Base-by-base conservation (phyloP, 495 filamentous ascomycete genomes). In the Penicillium salamii region DNA sequence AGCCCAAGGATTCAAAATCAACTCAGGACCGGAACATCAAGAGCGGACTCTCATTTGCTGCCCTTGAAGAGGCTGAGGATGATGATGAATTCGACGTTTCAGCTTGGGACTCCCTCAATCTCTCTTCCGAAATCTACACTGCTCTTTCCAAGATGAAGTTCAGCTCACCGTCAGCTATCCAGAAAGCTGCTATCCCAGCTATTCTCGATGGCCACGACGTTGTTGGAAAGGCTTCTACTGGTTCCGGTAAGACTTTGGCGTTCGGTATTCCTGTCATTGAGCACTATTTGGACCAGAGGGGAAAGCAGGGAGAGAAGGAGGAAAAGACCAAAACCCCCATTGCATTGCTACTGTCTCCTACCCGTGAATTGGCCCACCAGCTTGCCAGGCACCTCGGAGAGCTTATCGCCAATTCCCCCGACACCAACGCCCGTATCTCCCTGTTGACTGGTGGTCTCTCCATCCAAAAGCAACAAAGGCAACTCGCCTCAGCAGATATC, bases 241-340 rank as follows among this genome's bases (percentile, higher is more conserved):
- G 93, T 17, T 97, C 93, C 3, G 93, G 93, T 55, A 98, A 98
- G 72, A 98, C 93, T 8, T 81, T 97, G 53, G 92, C 93, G n/a
- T 98, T 97, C 63, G 84, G 90, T 17, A 50, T 77, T 79, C 57
- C 74, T 52, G 77, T 80, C 19, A 59, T 76, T 28, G 72, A 78
- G 42, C 58, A 77, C 46, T 78, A 71, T n/a, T 51, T 78, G 7
- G 66, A 69, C 26, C 52, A 59, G 35, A 54, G 56, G 41, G 55
- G 59, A 2, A 55, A 57, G 43, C 45, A 61, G 12, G 44, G 20
- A 3, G 53, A 62, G 1, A 52, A 57, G 28, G 31, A 36, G 18
- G 53, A 59, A 46, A 72, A 62, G 53, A 31, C 56, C 32, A 46
- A 69, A 17, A 5, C 65, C 1, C 89, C 91, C 0, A 77, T 86